These are phyloP conservation scores for Macaranga tanarius DNA, from an alignment of 441 rosid species.

Conservation along the genomic window DNA sequence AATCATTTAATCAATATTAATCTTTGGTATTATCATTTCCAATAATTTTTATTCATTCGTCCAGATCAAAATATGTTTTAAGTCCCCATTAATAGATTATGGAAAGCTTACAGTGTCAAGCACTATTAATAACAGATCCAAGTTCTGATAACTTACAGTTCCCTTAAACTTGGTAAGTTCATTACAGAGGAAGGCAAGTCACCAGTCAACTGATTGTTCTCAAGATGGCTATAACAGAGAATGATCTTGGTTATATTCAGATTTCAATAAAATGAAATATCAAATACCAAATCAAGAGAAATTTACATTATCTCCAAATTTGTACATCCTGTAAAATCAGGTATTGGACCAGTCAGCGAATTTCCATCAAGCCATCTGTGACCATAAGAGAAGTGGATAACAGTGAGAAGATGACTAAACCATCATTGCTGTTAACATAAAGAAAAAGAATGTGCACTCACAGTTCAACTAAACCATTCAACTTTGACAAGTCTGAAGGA, in stretches of 20 bases:
- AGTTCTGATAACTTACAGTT: constrained; percentile 70
- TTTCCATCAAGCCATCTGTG: constrained; percentile 92
- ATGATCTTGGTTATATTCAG: constrained; percentile 27
- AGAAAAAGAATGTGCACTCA: constrained; percentile 42
- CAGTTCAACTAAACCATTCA: constrained; percentile 80
- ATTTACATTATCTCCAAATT: constrained; percentile 75
- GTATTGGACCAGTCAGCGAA: constrained; percentile 73
- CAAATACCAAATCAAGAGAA: constrained; percentile 19
- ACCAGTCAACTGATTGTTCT: constrained; percentile 83
- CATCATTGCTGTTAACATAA: constrained; percentile 8
- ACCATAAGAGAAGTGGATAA: constrained; percentile 24
- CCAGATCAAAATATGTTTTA: background rate
- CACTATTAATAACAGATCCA: constrained; percentile 5
- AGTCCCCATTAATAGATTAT: constrained; percentile 1
- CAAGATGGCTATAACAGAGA: constrained; percentile 71
- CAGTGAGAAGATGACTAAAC: constrained; percentile 8
- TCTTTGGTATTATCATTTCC: background rate
- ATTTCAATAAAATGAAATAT: constrained; percentile 13
- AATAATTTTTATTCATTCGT: background rate
- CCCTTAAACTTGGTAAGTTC: constrained; percentile 75
- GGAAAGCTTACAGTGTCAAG: constrained; percentile 1
- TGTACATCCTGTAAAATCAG: constrained; percentile 71
- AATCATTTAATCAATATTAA: background rate
- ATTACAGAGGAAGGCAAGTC: constrained; percentile 68
- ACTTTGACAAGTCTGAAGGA: constrained; percentile 62